phyloP scores from a whole-genome alignment of 768 basidiomycete genomes.

The Suillus bovinus region DNA sequence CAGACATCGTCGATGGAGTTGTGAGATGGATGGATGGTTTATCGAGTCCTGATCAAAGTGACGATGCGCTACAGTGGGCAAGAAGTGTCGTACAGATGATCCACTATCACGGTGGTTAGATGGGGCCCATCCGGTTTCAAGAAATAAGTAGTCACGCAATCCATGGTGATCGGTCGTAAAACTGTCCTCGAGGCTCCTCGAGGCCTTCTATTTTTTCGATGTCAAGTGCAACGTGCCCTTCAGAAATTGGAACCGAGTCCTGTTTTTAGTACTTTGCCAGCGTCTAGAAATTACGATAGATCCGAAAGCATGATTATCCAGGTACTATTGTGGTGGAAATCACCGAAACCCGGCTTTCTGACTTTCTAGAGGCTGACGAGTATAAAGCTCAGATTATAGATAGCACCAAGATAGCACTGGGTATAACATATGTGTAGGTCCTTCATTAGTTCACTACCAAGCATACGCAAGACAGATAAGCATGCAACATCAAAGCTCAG shows the following conservation, averaged over 20 bases:
- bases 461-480: conserved; percentile 4
- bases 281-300: background rate
- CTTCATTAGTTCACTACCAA: conserved; percentile 14
- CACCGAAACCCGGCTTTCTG: background rate
- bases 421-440: conserved; percentile 18
- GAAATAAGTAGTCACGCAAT: conserved; percentile 4
- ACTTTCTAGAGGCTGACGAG: no score
- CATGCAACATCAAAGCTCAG: conserved; percentile 42
- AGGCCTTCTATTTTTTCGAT: background rate
- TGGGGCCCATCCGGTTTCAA: conserved; percentile 2
- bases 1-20: conserved; percentile 23
- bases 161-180: conserved; percentile 12
- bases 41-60: background rate
- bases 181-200: conserved; percentile 18
- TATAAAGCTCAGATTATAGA: conserved; percentile 18
- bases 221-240: background rate
- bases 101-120: background rate
- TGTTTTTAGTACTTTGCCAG: conserved; percentile 3
- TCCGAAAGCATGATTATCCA: background rate
- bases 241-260: background rate
- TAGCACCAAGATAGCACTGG: conserved; percentile 7
- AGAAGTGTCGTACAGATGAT: background rate
- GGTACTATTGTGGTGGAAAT: background rate
- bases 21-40: conserved; percentile 4
- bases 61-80: background rate